Conservation (phyloP, 495 filamentous ascomycete species). For the Lasiosphaeriaceae sp. region DNA sequence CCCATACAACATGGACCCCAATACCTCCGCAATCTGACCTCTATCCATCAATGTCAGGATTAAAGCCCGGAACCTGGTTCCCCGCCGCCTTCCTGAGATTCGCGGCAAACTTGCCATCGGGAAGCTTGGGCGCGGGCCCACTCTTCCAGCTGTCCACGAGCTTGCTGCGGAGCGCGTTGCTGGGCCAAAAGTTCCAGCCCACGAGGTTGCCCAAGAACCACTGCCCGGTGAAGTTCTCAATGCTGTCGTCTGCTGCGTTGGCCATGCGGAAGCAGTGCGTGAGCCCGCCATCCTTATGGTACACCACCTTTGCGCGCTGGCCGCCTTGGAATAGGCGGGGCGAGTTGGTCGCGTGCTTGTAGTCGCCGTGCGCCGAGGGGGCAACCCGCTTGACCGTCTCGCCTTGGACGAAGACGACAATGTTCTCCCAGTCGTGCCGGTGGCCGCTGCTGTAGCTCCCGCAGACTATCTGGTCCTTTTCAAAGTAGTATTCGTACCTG, state of each 20-base stretch:
- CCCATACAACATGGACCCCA: no score
- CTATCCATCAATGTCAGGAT: no score
- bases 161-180: conserved; percentile 22
- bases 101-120: no score
- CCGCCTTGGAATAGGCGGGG: conserved; percentile 7
- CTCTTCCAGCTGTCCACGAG: conserved; percentile 11
- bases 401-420: conserved; percentile 27
- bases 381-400: conserved; percentile 25
- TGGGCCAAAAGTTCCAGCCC: conserved; percentile 28
- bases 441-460: conserved; percentile 23
- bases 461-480: conserved; percentile 29
- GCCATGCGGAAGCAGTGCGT: conserved; percentile 31
- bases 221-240: conserved; percentile 28
- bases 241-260: conserved; percentile 26
- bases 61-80: no score
- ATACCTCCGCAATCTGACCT: no score
- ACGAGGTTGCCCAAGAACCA: conserved; percentile 30
- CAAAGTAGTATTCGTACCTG: conserved; percentile 34
- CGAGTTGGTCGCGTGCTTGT: conserved; percentile 10
- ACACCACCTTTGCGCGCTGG: conserved; percentile 26
- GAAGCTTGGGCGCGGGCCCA: no score
- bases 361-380: conserved; percentile 25
- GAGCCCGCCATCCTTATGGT: conserved; percentile 25
- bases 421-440: conserved; percentile 36
- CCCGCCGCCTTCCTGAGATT: no score